Conservation (phyloP, 192 early-diverging fungal genomes). For the Coemansia sp. region DNA sequence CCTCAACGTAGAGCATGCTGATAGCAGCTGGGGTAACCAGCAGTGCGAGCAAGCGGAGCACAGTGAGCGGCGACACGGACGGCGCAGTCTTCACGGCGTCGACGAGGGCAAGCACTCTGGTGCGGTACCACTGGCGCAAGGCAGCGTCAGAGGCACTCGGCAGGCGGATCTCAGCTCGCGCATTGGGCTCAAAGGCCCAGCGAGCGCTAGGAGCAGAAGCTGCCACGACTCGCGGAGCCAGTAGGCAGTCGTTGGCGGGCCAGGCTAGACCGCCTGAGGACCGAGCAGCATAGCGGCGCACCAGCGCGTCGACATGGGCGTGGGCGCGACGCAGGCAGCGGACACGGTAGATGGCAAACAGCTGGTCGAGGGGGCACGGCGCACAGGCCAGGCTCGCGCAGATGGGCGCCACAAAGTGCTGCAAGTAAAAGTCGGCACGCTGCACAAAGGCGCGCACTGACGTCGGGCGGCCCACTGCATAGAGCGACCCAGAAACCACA, state of each 20-base stretch:
- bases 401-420: constrained; percentile 49
- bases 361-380: constrained; percentile 42
- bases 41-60: constrained; percentile 40
- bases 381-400: constrained; percentile 41
- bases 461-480: constrained; percentile 36
- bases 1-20: constrained; percentile 54
- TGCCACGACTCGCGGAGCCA: constrained; percentile 40
- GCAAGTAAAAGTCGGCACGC: constrained; percentile 39
- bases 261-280: constrained; percentile 12
- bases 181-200: constrained; percentile 52
- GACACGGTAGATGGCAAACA: constrained; percentile 52
- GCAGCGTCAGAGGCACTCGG: constrained; percentile 34
- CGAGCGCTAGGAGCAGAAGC: constrained; percentile 26
- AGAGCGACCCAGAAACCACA: constrained; percentile 41
- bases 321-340: constrained; percentile 47
- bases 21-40: constrained; percentile 40
- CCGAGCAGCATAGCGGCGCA: constrained; percentile 24
- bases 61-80: constrained; percentile 32
- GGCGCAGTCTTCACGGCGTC: constrained; percentile 37
- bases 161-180: constrained; percentile 40
- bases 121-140: constrained; percentile 52
- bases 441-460: constrained; percentile 42
- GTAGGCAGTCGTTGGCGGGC: constrained; percentile 52
- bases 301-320: constrained; percentile 36
- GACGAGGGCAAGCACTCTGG: constrained; percentile 40